phyloP scores from a whole-genome alignment of 106 monocot genomes.

The Phalaenopsis aphrodite region DNA sequence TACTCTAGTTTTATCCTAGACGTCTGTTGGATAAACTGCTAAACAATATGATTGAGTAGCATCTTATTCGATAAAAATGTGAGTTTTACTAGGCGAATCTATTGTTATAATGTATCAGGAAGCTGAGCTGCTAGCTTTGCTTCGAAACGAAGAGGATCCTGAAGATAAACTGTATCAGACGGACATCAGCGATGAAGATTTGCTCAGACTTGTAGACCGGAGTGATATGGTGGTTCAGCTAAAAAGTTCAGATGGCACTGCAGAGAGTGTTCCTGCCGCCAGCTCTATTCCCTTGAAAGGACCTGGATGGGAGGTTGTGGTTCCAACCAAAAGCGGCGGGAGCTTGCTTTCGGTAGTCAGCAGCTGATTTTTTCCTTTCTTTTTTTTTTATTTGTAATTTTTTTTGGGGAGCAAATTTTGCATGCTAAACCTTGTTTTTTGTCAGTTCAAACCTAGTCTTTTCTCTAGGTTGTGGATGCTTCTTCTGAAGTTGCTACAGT shows the following conservation, averaged over 20 bases:
- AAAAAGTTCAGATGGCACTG: background rate
- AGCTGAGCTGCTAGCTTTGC: constrained; percentile 60
- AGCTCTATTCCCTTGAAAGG: constrained; percentile 43
- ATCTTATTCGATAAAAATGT: no score
- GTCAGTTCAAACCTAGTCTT: background rate
- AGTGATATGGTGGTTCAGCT: constrained; percentile 40
- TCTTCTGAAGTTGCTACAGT: background rate
- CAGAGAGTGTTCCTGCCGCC: background rate
- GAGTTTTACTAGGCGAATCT: no score
- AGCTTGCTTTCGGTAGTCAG: constrained; percentile 60
- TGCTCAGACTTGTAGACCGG: constrained; percentile 61
- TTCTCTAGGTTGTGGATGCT: background rate
- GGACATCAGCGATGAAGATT: constrained; percentile 67
- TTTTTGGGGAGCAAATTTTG: background rate
- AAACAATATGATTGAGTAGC: background rate
- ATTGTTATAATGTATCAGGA: constrained; percentile 32
- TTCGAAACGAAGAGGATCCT: constrained; percentile 56
- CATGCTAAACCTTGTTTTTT: background rate
- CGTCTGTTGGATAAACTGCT: no score
- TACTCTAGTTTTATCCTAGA: no score
- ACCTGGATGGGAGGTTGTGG: constrained; percentile 92
- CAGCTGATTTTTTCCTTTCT: constrained; percentile 25
- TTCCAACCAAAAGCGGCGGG: constrained; percentile 52
- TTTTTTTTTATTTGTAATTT: background rate
- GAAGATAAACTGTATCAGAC: constrained; percentile 81